These are phyloP conservation scores for Beauveria asiatica DNA, from an alignment of 2,329 filamentous ascomycete species.

Conservation along the genomic window DNA sequence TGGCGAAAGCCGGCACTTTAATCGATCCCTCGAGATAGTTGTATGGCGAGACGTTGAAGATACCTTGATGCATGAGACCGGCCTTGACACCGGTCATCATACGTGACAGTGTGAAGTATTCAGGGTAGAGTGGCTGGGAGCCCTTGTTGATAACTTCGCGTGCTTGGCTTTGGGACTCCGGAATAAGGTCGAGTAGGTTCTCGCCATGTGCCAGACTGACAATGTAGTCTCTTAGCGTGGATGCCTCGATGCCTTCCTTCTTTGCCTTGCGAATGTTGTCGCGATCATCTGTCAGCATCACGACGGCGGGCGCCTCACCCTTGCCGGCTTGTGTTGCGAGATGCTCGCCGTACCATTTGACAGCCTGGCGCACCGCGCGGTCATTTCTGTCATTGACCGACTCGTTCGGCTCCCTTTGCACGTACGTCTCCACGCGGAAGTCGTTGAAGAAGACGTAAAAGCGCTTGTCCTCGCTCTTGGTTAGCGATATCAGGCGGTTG, in stretches of 20 bases:
- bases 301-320: slow-evolving; percentile 58
- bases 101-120: slow-evolving; percentile 81
- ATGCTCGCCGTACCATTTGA: slow-evolving; percentile 85
- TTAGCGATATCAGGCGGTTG: slow-evolving; percentile 82
- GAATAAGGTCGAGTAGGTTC: slow-evolving; percentile 86
- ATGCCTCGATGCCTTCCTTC: slow-evolving; percentile 61
- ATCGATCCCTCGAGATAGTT: slow-evolving; percentile 95
- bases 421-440: slow-evolving; percentile 85
- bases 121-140: slow-evolving; percentile 69
- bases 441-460: slow-evolving; percentile 99
- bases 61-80: slow-evolving; percentile 83
- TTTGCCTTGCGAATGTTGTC: slow-evolving; percentile 79
- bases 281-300: slow-evolving; percentile 91
- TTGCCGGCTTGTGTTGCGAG: slow-evolving; percentile 49
- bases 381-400: slow-evolving; percentile 96
- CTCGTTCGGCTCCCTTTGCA: slow-evolving; percentile 66
- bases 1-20: slow-evolving; percentile 82
- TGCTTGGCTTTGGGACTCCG: slow-evolving; percentile 62
- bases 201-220: slow-evolving; percentile 74
- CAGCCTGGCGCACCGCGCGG: slow-evolving; percentile 75
- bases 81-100: slow-evolving; percentile 91
- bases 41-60: slow-evolving; percentile 94
- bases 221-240: slow-evolving; percentile 71
- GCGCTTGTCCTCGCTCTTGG: slow-evolving; percentile 91
- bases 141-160: slow-evolving; percentile 48